Evolutionary conservation across 2,329 filamentous ascomycete genomes (phyloP).

Genomic region (Botryosphaeria dothidea): DNA sequence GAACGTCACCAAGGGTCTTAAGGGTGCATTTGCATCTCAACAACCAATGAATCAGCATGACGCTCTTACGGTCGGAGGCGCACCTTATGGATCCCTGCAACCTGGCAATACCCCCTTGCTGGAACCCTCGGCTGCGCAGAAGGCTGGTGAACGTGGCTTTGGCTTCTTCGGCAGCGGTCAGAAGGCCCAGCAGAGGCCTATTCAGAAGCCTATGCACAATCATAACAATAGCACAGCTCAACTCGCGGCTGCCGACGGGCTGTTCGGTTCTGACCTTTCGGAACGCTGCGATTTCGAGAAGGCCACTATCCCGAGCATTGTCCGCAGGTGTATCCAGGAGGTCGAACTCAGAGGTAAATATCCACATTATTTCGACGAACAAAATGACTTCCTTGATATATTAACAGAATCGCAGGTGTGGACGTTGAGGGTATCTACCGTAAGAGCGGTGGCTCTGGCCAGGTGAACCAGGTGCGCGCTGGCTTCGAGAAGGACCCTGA

Average conservation of each 20-base stretch:
- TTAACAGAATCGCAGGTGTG: slow-evolving; percentile 58
- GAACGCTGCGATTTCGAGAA: slow-evolving; percentile 87
- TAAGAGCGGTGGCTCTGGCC: slow-evolving; percentile 90
- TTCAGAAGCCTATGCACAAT: slow-evolving; percentile 32
- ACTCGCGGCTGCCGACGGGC: slow-evolving; percentile 37
- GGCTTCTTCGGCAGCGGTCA: slow-evolving; percentile 34
- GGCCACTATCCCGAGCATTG: slow-evolving; percentile 83
- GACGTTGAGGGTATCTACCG: slow-evolving; percentile 97
- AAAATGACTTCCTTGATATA: neutral
- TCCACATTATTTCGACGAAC: neutral
- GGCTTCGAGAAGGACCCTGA: slow-evolving; percentile 86
- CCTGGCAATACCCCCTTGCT: neutral
- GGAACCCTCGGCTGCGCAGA: slow-evolving; percentile 13
- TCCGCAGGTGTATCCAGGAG: slow-evolving; percentile 93
- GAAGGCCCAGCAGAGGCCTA: slow-evolving; percentile 30
- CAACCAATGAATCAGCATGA: slow-evolving; percentile 54
- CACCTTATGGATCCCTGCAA: slow-evolving; percentile 36
- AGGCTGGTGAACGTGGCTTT: slow-evolving; percentile 26
- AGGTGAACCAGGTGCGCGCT: slow-evolving; percentile 86
- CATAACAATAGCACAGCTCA: slow-evolving; percentile 32
- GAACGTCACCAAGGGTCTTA: slow-evolving; percentile 90
- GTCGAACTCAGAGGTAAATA: slow-evolving; percentile 78
- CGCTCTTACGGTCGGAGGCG: slow-evolving; percentile 54
- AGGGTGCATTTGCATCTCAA: slow-evolving; percentile 77
- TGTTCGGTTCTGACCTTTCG: slow-evolving; percentile 88